These are phyloP conservation scores for Penstemon newberryi DNA, from an alignment of 257 asterid species.

Conservation along the genomic window DNA sequence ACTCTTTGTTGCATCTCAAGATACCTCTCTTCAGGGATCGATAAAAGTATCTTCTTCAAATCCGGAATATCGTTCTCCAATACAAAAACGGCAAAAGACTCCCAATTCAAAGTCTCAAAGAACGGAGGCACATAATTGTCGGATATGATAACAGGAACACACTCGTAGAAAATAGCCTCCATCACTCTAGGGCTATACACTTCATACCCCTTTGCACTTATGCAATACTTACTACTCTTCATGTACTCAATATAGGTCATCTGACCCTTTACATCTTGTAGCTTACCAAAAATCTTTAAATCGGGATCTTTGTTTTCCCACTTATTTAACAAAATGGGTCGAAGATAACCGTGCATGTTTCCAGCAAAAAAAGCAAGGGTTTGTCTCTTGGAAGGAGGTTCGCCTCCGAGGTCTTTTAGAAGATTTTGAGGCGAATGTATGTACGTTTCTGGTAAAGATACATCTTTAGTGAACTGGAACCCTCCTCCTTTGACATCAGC, in stretches of 20 bases:
- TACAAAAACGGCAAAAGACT: conserved; percentile 61
- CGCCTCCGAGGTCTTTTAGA: conserved; percentile 44
- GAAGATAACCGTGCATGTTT: conserved; percentile 70
- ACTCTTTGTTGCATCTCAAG: conserved; percentile 60
- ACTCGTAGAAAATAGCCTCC: conserved; percentile 69
- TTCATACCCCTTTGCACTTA: conserved; percentile 74
- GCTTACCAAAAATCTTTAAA: conserved; percentile 59
- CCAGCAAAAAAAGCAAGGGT: conserved; percentile 83
- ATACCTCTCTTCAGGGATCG: conserved; percentile 55
- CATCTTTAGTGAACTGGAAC: conserved; percentile 59
- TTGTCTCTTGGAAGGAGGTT: conserved; percentile 52
- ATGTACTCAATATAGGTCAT: conserved; percentile 50
- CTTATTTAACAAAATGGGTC: conserved; percentile 54
- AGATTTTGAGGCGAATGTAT: conserved; percentile 40
- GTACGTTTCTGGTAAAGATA: conserved; percentile 63
- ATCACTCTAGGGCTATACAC: conserved; percentile 72
- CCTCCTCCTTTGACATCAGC: conserved; percentile 63
- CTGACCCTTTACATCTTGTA: conserved; percentile 26
- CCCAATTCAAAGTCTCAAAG: conserved; percentile 75
- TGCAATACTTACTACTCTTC: conserved; percentile 79
- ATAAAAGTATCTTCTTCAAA: conserved; percentile 60
- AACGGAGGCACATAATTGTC: conserved; percentile 79
- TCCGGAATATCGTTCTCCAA: conserved; percentile 71
- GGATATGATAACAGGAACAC: conserved; percentile 77
- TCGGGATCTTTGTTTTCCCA: conserved; percentile 76